A percentile compares a stretch with the other conserved stretches of the same genome.
Conservation (phyloP, 1,139 yeast genomes). For the Blastobotrys raffinosifermentans region DNA sequence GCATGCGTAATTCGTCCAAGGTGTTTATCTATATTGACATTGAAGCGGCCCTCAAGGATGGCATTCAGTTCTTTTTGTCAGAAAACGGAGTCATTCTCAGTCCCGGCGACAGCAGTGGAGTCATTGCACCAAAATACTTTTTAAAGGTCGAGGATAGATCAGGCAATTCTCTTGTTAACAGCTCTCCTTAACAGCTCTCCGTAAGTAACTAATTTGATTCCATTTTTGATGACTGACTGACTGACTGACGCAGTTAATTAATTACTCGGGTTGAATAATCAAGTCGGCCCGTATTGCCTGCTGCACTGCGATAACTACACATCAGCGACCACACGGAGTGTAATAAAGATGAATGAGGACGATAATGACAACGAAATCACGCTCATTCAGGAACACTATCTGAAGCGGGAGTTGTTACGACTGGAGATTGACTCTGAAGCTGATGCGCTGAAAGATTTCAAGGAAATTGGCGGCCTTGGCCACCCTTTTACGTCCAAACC, state of each 20-base stretch:
- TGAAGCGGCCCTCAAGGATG: constrained; percentile 39
- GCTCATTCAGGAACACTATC: constrained; percentile 70
- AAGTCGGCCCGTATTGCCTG: too few species aligned
- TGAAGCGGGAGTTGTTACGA: constrained; percentile 71
- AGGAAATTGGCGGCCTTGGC: constrained; percentile 63
- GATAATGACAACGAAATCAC: too few species aligned
- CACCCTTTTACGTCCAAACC: constrained; percentile 53
- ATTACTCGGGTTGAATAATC: too few species aligned
- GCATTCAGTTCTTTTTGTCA: constrained; percentile 56
- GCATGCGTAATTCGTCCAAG: constrained; percentile 58
- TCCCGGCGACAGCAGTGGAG: constrained; percentile 53
- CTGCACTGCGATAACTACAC: too few species aligned
- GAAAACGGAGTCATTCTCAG: constrained; percentile 72
- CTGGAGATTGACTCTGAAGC: constrained; percentile 60
- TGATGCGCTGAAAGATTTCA: constrained; percentile 47
- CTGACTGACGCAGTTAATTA: not conserved
- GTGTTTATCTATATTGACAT: constrained; percentile 61
- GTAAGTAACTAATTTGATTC: too few species aligned
- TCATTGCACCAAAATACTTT: constrained; percentile 45
- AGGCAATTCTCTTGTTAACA: constrained; percentile 7
- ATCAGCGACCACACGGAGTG: too few species aligned
- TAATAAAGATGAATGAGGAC: too few species aligned
- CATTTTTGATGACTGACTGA: constrained; percentile 13
- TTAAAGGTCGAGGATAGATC: constrained; percentile 25
- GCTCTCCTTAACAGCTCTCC: too few species aligned